These are phyloP conservation scores for Exophiala sp. DNA, from an alignment of 2,329 filamentous ascomycete genomes.

Conservation along the genomic window DNA sequence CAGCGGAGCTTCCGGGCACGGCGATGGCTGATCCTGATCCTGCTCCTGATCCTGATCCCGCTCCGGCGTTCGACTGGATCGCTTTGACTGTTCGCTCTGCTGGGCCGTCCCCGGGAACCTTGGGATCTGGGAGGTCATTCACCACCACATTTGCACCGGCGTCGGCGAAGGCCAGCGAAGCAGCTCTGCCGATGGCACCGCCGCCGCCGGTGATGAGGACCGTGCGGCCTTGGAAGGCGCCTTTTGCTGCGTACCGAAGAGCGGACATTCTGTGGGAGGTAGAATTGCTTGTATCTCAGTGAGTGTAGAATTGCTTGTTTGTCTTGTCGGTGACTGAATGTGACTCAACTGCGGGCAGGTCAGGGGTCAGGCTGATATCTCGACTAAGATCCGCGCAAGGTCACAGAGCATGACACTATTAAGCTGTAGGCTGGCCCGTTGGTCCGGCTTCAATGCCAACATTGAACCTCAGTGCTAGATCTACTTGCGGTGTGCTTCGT, in stretches of 20 bases:
- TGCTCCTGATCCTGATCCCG: conserved; percentile 33
- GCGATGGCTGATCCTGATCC: conserved; percentile 90
- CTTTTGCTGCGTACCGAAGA: background rate
- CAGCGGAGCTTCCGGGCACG: conserved; percentile 97
- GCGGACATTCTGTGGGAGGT: too few species aligned
- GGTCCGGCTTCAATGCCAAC: too few species aligned
- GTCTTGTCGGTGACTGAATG: too few species aligned
- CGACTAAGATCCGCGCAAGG: too few species aligned
- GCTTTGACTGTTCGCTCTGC: conserved; percentile 44
- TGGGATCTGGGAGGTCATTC: conserved; percentile 87
- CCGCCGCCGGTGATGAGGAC: conserved; percentile 82
- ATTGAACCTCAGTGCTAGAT: too few species aligned
- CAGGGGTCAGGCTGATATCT: too few species aligned
- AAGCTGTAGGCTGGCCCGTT: too few species aligned
- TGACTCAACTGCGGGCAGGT: too few species aligned
- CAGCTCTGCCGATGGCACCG: conserved; percentile 72
- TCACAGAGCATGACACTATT: too few species aligned
- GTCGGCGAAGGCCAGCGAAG: conserved; percentile 80
- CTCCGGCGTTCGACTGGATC: conserved; percentile 42
- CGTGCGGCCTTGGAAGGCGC: conserved; percentile 63
- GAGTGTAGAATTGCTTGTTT: too few species aligned
- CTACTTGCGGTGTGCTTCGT: too few species aligned
- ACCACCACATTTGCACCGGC: conserved; percentile 90
- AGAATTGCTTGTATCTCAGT: too few species aligned
- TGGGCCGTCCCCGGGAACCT: conserved; percentile 84